Evolutionary conservation across 192 early-diverging fungal genomes (phyloP).

Genomic region (Mortierella antarctica): DNA sequence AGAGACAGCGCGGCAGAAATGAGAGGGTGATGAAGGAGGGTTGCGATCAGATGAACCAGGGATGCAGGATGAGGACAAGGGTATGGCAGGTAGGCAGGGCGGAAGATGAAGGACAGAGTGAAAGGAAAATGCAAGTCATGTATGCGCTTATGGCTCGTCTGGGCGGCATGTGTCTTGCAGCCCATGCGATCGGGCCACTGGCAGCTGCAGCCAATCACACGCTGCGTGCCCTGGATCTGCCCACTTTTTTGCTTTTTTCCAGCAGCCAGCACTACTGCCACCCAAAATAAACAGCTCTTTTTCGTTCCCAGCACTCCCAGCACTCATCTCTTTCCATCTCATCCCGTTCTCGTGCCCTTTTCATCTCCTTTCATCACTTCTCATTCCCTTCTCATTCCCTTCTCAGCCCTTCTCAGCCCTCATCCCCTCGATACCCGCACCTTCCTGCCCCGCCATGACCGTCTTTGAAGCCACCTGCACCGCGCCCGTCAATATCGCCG

Average conservation of each 20-base stretch:
- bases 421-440: background rate
- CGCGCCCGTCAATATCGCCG: slow-evolving; percentile 99
- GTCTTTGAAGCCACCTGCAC: slow-evolving; percentile 79
- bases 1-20: background rate
- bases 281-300: background rate
- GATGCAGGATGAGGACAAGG: background rate
- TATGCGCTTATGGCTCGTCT: no score
- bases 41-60: background rate
- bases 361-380: background rate
- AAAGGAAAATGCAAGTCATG: background rate
- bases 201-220: slow-evolving; percentile 30
- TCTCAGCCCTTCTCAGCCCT: background rate
- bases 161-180: background rate
- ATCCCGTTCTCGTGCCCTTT: no score
- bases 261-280: background rate
- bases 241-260: slow-evolving; percentile 1
- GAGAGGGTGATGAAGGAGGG: background rate
- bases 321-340: slow-evolving; percentile 6
- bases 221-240: slow-evolving; percentile 7
- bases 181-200: slow-evolving; percentile 38
- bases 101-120: background rate
- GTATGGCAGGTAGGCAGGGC: background rate
- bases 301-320: background rate
- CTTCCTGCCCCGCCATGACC: slow-evolving; percentile 22
- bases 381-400: background rate